Evolutionary conservation across 306 rosid genomes (phyloP), one percentile per base, ranked within the genome.

Genomic region (Castanopsis chinensis): DNA sequence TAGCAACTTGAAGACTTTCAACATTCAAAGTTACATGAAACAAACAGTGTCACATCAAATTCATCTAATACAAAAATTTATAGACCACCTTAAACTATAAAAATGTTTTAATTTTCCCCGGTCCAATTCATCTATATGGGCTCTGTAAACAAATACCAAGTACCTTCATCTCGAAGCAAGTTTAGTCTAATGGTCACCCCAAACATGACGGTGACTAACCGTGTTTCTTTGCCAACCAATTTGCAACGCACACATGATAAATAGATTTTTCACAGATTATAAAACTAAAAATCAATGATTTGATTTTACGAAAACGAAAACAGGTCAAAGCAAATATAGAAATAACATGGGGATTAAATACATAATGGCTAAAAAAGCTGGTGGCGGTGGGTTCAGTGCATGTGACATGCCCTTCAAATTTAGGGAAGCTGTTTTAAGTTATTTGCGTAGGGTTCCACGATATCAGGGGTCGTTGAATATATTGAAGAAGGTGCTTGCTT

Each of bases 361-460:
- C 41, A 61, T 28, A 55, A 23, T 73, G 59, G 78, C 11, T 1
- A 63, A 37, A 3, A 63, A 37, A 59, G 76, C 4, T 41, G 57
- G 37, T 68, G 67, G 79, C 5, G 53, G 14, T 37, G 75, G 76
- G 72, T 74, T 74, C 45, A 54, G 18, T 72, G 84, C 82, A 73
- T 51, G 78, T 80, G 79, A 84, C 41, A 82, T 43, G 69, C 59
- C 56, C 70, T 72, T 60, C 35, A 70, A 71, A 12, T 72, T 56
- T 33, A 33, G 33, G 20, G 75, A n/a, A 7, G 8, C 21, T 74
- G 1, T 25, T 23, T 27, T 56, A 49, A 27, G 18, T 19, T 10
- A 17, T 68, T 13, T 10, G 70, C 60, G 67, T 0, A 6, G 18
- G 32, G 6, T 28, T 35, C 55, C 80, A 70, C 55, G 72, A 52